Percentiles rank a stretch among this genome's conserved stretches.
These are phyloP conservation scores for Penicillium sclerotiorum DNA, from an alignment of 2,329 filamentous ascomycete species.

Conservation along the genomic window DNA sequence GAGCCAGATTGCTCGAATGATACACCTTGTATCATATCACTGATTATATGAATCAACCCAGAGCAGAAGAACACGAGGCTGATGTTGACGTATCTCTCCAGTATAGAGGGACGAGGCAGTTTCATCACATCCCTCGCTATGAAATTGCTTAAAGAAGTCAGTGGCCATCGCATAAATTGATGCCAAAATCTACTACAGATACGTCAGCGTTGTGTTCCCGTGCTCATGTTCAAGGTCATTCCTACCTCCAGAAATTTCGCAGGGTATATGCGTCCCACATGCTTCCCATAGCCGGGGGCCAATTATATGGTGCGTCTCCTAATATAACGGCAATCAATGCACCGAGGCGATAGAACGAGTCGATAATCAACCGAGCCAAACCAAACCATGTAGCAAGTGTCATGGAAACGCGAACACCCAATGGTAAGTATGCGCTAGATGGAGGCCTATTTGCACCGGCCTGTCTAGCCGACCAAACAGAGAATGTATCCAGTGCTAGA, in stretches of 20 bases:
- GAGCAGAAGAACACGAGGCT: slow-evolving; percentile 32
- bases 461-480: too few species aligned
- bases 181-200: slow-evolving; percentile 32
- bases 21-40: neutral
- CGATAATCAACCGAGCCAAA: neutral
- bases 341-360: neutral
- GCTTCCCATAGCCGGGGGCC: slow-evolving; percentile 29
- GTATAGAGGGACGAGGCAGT: slow-evolving; percentile 16
- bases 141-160: slow-evolving; percentile 22
- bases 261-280: slow-evolving; percentile 26
- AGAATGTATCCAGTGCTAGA: neutral
- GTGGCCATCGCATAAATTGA: slow-evolving; percentile 26
- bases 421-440: neutral
- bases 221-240: too few species aligned
- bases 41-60: slow-evolving; percentile 23
- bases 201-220: too few species aligned
- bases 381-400: neutral
- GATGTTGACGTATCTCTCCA: slow-evolving; percentile 31
- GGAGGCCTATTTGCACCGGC: neutral
- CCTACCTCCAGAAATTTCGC: slow-evolving; percentile 32
- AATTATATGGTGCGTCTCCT: slow-evolving; percentile 8
- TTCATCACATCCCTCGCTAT: slow-evolving; percentile 21
- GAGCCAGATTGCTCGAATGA: slow-evolving; percentile 15
- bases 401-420: neutral
- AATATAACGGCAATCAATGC: neutral